Conservation (phyloP, 2,329 filamentous ascomycete species). For the Hypoxylon sp. region DNA sequence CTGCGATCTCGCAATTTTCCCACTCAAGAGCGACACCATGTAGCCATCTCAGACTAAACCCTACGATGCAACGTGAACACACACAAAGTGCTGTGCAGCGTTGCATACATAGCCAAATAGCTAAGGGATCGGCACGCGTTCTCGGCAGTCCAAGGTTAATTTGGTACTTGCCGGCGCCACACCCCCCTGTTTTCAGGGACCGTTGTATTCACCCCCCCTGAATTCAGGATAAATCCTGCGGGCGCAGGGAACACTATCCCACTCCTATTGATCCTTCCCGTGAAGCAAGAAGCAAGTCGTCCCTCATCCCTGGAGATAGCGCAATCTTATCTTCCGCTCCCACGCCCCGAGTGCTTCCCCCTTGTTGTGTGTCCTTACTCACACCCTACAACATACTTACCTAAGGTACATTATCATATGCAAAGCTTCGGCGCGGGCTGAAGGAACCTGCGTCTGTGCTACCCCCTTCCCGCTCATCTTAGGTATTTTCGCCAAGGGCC, state of each 20-base stretch:
- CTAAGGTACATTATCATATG: slow-evolving; percentile 6
- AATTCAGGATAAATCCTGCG: slow-evolving; percentile 41
- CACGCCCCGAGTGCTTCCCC: slow-evolving; percentile 8
- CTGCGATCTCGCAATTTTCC: slow-evolving; percentile 18
- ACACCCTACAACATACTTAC: neutral
- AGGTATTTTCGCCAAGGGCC: slow-evolving; percentile 5
- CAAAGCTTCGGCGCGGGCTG: slow-evolving; percentile 25
- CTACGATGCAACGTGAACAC: slow-evolving; percentile 32
- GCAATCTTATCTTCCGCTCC: slow-evolving; percentile 34
- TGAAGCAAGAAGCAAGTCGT: neutral
- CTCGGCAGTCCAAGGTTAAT: slow-evolving; percentile 33
- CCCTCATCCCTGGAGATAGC: slow-evolving; percentile 19
- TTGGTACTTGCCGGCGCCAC: slow-evolving; percentile 11
- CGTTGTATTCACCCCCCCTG: slow-evolving; percentile 37
- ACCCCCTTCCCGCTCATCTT: slow-evolving; percentile 17
- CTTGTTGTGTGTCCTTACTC: slow-evolving; percentile 17
- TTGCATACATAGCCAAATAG: slow-evolving; percentile 15
- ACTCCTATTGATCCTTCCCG: slow-evolving; percentile 35
- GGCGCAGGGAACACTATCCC: slow-evolving; percentile 29
- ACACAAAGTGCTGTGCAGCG: slow-evolving; percentile 26
- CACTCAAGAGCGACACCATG: slow-evolving; percentile 12
- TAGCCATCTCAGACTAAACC: slow-evolving; percentile 31
- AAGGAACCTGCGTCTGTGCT: slow-evolving; percentile 15
- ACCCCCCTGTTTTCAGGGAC: slow-evolving; percentile 31
- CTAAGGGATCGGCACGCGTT: slow-evolving; percentile 29